Evolutionary conservation across 495 filamentous ascomycete species (phyloP), one percentile per base, ranked within the genome.

Genomic region (Acidiella bohemica): DNA sequence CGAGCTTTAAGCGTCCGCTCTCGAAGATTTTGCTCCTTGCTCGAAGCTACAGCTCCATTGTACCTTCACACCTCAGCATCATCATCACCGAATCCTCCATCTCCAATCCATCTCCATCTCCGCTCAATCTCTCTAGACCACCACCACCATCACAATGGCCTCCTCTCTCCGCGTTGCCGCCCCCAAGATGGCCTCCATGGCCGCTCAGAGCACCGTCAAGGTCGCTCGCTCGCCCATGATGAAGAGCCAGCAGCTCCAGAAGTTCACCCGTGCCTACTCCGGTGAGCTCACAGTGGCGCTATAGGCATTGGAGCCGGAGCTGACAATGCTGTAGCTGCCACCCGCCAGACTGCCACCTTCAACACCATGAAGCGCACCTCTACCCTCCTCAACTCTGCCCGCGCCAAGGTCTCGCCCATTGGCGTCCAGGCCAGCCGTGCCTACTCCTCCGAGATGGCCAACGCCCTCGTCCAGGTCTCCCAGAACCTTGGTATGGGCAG

Each of bases 401-500:
- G 43, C 18, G 14, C 35, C 30, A 36, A 44, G 28, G 30, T 30
- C 40, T 44, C 39, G 16, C 49, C 43, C 29, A 37, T 49, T 30
- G 46, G 31, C 27, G 18, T 29, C 19, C 49, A 52, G 14, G 34
- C 45, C 45, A 49, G 35, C 29, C 49, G 49, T 14, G 35, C 44
- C 35, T 53, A 53, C 41, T 53, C 49, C 13, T 53, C 49, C 4
- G 49, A 53, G 36, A 53, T 53, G 49, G 49, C 49, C 27, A 53
- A 47, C 34, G 49, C 49, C 30, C 39, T 53, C 26, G 49, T 53
- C 34, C 44, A 53, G 38, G 49, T 53, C 45, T 53, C 49, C 16
- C 49, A 48, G 44, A 53, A 53, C 41, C 36, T 53, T 29, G 50
- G 50, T 36, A 49, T 49, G 46, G 81, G 81, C 66, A 71, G 75